Evolutionary conservation across 257 asterid species (phyloP).

Genomic region (Solanum gracilifrons): DNA sequence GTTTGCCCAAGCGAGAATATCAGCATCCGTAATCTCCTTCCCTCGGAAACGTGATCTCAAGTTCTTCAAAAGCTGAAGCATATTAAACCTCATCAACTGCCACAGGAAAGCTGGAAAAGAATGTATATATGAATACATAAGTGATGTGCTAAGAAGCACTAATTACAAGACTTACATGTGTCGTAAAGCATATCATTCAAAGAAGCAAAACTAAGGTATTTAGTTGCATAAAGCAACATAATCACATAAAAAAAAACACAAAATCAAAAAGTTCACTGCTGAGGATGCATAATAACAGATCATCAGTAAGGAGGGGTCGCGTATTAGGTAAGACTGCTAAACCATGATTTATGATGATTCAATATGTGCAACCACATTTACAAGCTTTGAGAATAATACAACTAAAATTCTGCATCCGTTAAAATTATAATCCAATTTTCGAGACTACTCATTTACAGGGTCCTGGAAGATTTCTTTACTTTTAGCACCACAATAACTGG

Average conservation of each 20-base stretch:
- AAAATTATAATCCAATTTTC: neutral
- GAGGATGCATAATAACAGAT: neutral
- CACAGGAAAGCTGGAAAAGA: slow-evolving; percentile 79
- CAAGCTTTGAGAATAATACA: neutral
- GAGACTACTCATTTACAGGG: neutral
- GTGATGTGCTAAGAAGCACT: neutral
- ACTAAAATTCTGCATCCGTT: neutral
- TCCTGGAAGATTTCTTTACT: neutral
- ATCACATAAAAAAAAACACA: neutral
- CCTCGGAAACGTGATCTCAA: slow-evolving; percentile 81
- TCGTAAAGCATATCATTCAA: neutral
- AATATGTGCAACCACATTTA: neutral
- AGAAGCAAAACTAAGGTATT: neutral
- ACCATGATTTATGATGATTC: neutral
- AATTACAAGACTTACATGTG: neutral
- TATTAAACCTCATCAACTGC: slow-evolving; percentile 95
- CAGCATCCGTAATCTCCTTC: slow-evolving; percentile 80
- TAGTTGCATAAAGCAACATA: neutral
- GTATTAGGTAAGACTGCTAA: neutral
- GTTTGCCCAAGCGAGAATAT: slow-evolving; percentile 89
- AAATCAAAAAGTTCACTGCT: neutral
- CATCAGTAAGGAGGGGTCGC: neutral
- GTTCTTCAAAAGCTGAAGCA: slow-evolving; percentile 93
- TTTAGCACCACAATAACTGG: neutral
- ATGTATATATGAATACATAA: slow-evolving; percentile 1